Base-by-base conservation (phyloP, 2,329 filamentous ascomycete species). In the Bimuria novae-zelandiae region DNA sequence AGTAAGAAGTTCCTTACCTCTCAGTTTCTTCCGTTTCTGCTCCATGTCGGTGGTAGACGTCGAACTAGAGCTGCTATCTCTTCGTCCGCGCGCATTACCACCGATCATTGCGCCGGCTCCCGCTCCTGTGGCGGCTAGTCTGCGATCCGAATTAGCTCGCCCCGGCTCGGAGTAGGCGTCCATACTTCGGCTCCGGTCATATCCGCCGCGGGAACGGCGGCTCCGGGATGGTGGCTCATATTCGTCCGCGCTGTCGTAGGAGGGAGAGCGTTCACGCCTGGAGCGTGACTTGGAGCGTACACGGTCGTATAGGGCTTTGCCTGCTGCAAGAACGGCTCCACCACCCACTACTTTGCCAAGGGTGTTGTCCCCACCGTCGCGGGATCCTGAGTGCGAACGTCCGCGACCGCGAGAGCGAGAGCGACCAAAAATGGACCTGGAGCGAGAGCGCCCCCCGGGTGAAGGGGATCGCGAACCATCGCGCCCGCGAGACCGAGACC, bases 371-470 rank as follows among this genome's bases (percentile, higher is more conserved):
- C 72, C 73, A 32, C 76, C 74, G 19, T 81, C 82, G 45, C 62
- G 62, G 17, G 63, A 62, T 45, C 61, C 59, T 21, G 61, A 64
- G 25, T 78, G 75, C 63, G 40, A 83, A 69, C 74, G 79, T 27
- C 84, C 82, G 43, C 61, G 62, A 29, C 84, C 82, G 43, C 61
- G 62, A 29, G 61, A 64, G 7, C 48, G 51, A 25, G 68, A 70
- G 52, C 68, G 68, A 44, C 68, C 63, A 41, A 71, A 70, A 51
- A 70, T 63, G 21, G 79, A 80, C 51, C 76, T 73, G 42, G 86
- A 88, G 46, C 85, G 84, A 52, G 88, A 90, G 41, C 85, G 84
- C 51, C 85, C 84, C 51, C 88, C 89, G 43, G 85, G 84, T 60
- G 88, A 90, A 39, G 86, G 85, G 30, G 67, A 72, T 42, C 64